phyloP scores from a whole-genome alignment of 139 green algal species.

The Coelastrella sp. region DNA sequence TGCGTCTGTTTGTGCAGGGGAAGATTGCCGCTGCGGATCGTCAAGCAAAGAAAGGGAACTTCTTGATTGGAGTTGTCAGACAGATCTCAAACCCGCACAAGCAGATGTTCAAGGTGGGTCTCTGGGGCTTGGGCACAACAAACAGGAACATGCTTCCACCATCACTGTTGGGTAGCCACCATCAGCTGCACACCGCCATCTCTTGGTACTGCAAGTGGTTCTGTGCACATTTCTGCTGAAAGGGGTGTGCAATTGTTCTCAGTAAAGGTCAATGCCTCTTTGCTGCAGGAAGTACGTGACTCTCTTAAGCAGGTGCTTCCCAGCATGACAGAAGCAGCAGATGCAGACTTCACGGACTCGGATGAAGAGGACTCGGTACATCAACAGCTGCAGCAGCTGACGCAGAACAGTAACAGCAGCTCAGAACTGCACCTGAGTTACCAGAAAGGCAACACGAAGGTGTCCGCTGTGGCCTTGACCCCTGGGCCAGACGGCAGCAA shows the following conservation, averaged over 20 bases:
- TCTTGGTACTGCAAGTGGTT: too few species aligned
- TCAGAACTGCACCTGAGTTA: constrained; percentile 16
- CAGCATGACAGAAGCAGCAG: background rate
- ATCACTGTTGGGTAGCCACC: too few species aligned
- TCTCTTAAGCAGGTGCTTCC: background rate
- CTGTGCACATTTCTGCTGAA: background rate
- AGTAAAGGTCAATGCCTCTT: too few species aligned
- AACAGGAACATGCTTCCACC: too few species aligned
- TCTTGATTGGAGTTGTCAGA: background rate
- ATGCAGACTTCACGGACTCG: background rate
- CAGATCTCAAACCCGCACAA: constrained; percentile 13
- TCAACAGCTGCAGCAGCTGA: constrained; percentile 11
- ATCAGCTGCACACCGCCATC: too few species aligned
- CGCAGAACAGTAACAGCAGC: background rate
- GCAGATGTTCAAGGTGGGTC: constrained; percentile 24
- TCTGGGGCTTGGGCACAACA: background rate
- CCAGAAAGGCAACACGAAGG: background rate
- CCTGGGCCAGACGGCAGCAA: background rate
- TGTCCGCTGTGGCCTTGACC: constrained; percentile 1
- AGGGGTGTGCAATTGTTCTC: too few species aligned
- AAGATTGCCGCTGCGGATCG: constrained; percentile 1
- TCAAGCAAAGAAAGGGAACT: constrained; percentile 4
- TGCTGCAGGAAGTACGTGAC: constrained; percentile 26
- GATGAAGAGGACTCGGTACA: background rate
- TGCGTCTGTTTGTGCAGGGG: background rate